Conservation (phyloP, 2,329 filamentous ascomycete genomes). For the Fusarium sp. region DNA sequence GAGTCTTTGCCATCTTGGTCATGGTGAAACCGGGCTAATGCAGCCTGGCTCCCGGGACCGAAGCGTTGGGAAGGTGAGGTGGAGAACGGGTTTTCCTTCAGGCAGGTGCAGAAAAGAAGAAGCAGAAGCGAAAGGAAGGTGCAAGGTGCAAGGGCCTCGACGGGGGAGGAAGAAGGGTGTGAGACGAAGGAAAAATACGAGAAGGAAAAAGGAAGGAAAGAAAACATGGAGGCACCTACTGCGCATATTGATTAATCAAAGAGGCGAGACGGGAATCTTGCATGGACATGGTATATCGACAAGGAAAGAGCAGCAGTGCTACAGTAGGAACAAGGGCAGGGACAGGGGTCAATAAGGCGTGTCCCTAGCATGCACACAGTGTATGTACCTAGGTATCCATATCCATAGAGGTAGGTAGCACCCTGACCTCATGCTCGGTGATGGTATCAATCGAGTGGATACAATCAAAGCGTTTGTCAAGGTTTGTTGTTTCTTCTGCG, state of each 20-base stretch:
- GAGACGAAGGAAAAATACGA: background rate
- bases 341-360: background rate
- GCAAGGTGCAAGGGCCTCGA: background rate
- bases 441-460: conserved; percentile 21
- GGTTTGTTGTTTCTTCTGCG: conserved; percentile 14
- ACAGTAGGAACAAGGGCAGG: background rate
- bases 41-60: conserved; percentile 40
- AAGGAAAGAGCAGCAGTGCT: conserved; percentile 1
- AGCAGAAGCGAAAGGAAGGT: conserved; percentile 1
- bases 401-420: background rate
- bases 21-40: conserved; percentile 40
- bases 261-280: conserved; percentile 34
- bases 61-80: conserved; percentile 38
- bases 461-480: conserved; percentile 16
- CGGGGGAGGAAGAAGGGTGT: background rate
- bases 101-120: background rate
- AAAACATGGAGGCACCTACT: background rate
- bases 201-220: conserved; percentile 4
- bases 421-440: background rate
- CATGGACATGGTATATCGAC: conserved; percentile 25
- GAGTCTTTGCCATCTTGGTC: background rate
- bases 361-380: background rate
- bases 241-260: conserved; percentile 8
- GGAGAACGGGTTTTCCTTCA: conserved; percentile 4
- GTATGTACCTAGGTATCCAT: background rate